Evolutionary conservation across 768 basidiomycete species (phyloP).

Genomic region (Amanita jacksonii): DNA sequence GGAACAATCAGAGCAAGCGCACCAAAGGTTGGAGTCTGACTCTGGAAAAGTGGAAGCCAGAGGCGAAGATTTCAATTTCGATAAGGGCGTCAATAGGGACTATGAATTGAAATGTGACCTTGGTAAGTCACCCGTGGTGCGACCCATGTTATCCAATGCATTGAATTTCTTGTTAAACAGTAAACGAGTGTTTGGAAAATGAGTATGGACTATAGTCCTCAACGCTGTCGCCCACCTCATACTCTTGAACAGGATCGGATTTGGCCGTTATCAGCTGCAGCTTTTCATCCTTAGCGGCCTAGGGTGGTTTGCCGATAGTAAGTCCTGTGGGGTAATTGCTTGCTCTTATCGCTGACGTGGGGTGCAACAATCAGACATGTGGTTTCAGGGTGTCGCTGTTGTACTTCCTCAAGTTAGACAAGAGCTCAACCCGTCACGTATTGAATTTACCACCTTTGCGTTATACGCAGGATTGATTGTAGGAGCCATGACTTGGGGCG

Average conservation of each 20-base stretch:
- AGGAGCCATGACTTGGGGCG: constrained; percentile 40
- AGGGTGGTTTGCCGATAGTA: constrained; percentile 43
- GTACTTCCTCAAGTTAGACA: constrained; percentile 34
- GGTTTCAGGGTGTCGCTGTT: constrained; percentile 39
- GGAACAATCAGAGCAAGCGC: too few species aligned
- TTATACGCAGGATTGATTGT: constrained; percentile 40
- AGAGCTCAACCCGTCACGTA: constrained; percentile 31
- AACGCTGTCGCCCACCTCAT: not conserved
- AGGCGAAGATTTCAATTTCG: not conserved
- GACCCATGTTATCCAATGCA: not conserved
- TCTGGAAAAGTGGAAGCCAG: not conserved
- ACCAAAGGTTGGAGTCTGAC: too few species aligned
- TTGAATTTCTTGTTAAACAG: not conserved
- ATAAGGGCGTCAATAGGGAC: not conserved
- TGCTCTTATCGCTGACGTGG: too few species aligned
- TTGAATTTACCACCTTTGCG: constrained; percentile 37
- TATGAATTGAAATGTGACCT: constrained; percentile 5
- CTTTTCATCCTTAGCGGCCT: constrained; percentile 37
- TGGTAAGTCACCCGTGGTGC: not conserved
- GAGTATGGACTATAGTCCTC: too few species aligned
- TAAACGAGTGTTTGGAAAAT: constrained; percentile 5
- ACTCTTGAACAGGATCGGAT: constrained; percentile 31
- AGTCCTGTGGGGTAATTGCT: constrained; percentile 10
- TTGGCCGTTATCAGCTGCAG: constrained; percentile 39
- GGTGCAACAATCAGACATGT: constrained; percentile 27